A percentile compares a stretch with the other conserved stretches of the same genome.
phyloP scores from a whole-genome alignment of 2,329 filamentous ascomycete species.

The Aspergillus thermomutatus region DNA sequence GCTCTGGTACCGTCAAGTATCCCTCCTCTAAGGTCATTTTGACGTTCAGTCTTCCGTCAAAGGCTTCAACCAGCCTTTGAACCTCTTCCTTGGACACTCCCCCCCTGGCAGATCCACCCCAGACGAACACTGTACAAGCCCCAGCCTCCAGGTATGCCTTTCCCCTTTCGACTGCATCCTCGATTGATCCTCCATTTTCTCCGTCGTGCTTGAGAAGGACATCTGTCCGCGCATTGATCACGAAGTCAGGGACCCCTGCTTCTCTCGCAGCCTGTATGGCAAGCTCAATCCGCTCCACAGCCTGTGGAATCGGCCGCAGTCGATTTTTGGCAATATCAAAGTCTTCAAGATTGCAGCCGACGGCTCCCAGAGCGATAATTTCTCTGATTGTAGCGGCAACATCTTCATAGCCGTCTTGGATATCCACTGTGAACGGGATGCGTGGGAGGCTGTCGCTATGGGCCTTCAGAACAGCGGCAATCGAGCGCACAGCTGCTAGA shows the following conservation, averaged over 20 bases:
- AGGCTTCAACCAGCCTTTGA: constrained; percentile 44
- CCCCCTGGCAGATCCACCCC: constrained; percentile 49
- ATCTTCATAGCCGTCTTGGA: constrained; percentile 60
- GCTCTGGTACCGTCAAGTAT: constrained; percentile 41
- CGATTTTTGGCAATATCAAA: constrained; percentile 35
- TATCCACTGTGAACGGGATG: constrained; percentile 50
- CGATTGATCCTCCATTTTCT: constrained; percentile 31
- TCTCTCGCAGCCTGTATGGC: constrained; percentile 34
- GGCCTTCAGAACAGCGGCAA: constrained; percentile 49
- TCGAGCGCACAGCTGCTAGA: constrained; percentile 44
- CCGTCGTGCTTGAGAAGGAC: constrained; percentile 35
- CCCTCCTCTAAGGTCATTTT: constrained; percentile 40
- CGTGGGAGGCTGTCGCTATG: neutral
- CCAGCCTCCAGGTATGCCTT: constrained; percentile 57
- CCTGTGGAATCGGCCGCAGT: constrained; percentile 43
- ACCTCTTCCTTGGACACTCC: constrained; percentile 48
- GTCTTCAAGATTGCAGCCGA: constrained; percentile 61
- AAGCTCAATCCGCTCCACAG: constrained; percentile 46
- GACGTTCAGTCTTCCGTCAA: constrained; percentile 52
- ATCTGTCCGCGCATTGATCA: constrained; percentile 59
- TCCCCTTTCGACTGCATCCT: constrained; percentile 53
- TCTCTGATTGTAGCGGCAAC: constrained; percentile 38
- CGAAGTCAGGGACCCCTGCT: constrained; percentile 53
- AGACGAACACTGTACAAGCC: constrained; percentile 59
- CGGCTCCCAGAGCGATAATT: constrained; percentile 51